Evolutionary conservation across 352 stramenopile genomes (phyloP), one percentile per base, ranked within the genome.

Genomic region (Phytopythium kandeliae): DNA sequence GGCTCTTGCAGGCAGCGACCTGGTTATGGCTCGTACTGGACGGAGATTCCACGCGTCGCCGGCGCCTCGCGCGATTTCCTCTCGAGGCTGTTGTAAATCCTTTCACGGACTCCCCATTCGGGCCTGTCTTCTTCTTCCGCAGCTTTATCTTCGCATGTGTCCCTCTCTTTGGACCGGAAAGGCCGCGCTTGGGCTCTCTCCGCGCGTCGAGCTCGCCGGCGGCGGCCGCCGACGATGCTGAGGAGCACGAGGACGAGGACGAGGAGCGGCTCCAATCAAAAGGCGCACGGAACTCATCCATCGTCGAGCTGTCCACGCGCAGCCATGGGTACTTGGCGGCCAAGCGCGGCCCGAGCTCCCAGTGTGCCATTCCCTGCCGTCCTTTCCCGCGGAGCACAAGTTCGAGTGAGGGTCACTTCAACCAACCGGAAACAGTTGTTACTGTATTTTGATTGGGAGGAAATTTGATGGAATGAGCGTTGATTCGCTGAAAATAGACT

Each of bases 271-370:
- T 55, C 73, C 76, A 87, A 11, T 67, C 28, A 34, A 88, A 88
- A 8, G 74, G 77, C 40, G 74, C 75, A 17, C 74, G 67, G 43
- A 86, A 91, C 36, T 91, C 78, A 21, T 74, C 62, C 25, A 91
- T 58, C 17, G 80, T 76, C 57, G 77, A 57, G 15, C 62, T 60
- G 31, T 89, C 79, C 22, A 88, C 69, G 44, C 72, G 78, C 42
- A 91, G 67, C 80, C 80, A 91, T 26, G 80, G 80, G 59, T 91
- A 91, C 63, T 91, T 91, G 46, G 63, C 41, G 13, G 62, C 60
- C 17, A 91, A 43, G 22, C 85, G 38, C 38, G 38, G 65, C 24
- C 62, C 74, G 48, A 85, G 55, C 31, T 91, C 79, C 77, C 74
- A 87, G 15, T 48, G 54, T 34, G 42, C 21, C 38, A 45, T 45